Base-by-base conservation (phyloP, 306 rosid genomes). In the Dryas drummondii region DNA sequence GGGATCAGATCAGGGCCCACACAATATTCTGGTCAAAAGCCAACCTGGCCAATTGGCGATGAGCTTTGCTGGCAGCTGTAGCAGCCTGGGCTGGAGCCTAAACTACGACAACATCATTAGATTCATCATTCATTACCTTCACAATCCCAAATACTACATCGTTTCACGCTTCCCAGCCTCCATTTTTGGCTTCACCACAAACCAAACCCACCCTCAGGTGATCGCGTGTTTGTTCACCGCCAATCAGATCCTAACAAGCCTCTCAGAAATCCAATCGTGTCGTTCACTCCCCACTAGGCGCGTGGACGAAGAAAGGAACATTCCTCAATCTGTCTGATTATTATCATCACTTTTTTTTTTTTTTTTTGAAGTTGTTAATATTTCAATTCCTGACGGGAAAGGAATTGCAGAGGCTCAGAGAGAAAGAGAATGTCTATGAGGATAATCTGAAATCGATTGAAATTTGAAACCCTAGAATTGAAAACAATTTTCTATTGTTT, bases 321-420 rank as follows among this genome's bases (percentile, higher is more conserved):
- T 78, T 78, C 77, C 44, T 72, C 61, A 73, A 7, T 65, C 32
- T 78, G 73, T 74, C 75, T 19, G 19, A 32, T 37, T 61, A 53
- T 7, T 12, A 22, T 19, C 12, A 4, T 66, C 42, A 27, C 16
- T 22, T 19, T 19, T 19, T 22, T 22, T 22, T 22, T 22, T 22
- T 22, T 22, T 22, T 22, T 22, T 22, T 22, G 0, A 22, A 22
- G 22, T 22, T 22, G 22, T 22, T 22, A 22, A 22, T 22, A 22
- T 51, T 56, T 54, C 65, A 22, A 55, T 52, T 76, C 13, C 65
- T 27, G 37, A n/a, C 46, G 42, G 44, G 13, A 44, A 72, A 72
- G 51, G 15, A 50, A 59, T 32, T 50, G 66, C 66, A 71, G 71
- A 52, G 41, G 63, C 1, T 3, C 42, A 54, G 47, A 22, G 6